phyloP scores from a whole-genome alignment of 2,329 filamentous ascomycete species.

The Fusarium annulatum region DNA sequence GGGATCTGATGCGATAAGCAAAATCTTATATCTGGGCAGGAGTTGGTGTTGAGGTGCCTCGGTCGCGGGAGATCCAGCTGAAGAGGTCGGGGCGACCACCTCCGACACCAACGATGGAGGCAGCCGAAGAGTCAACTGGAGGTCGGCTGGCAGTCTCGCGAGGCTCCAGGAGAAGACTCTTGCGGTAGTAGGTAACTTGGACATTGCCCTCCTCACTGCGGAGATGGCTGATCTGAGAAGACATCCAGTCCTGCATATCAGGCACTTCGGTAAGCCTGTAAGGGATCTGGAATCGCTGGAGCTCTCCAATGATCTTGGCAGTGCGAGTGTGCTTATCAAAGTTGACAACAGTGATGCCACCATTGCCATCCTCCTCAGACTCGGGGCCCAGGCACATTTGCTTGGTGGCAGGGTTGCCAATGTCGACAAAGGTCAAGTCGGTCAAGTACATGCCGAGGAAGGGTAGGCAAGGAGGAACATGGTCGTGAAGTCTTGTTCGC shows the following conservation, averaged over 20 bases:
- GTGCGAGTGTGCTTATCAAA: conserved; percentile 97
- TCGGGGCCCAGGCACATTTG: conserved; percentile 66
- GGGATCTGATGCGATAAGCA: neutral
- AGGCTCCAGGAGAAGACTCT: conserved; percentile 86
- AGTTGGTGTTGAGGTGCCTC: conserved; percentile 49
- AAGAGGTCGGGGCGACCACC: conserved; percentile 57
- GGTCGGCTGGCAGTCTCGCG: conserved; percentile 61
- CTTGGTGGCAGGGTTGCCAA: conserved; percentile 89
- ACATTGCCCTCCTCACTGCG: conserved; percentile 67
- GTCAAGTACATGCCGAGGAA: conserved; percentile 98
- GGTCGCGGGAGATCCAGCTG: conserved; percentile 63
- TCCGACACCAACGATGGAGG: conserved; percentile 44
- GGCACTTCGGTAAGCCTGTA: conserved; percentile 85
- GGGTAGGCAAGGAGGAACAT: conserved; percentile 90
- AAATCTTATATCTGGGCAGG: conserved; percentile 40
- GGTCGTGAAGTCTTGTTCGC: conserved; percentile 83
- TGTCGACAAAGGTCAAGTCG: conserved; percentile 94
- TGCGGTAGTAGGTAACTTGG: conserved; percentile 78
- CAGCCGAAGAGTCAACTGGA: conserved; percentile 50
- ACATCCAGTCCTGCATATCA: conserved; percentile 94
- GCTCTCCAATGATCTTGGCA: conserved; percentile 92
- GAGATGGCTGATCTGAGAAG: conserved; percentile 81
- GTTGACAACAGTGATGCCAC: conserved; percentile 86
- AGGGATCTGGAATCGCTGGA: conserved; percentile 95
- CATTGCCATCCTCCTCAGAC: conserved; percentile 70